phyloP scores from a whole-genome alignment of 2,329 filamentous ascomycete species.

The Fusarium setosum region DNA sequence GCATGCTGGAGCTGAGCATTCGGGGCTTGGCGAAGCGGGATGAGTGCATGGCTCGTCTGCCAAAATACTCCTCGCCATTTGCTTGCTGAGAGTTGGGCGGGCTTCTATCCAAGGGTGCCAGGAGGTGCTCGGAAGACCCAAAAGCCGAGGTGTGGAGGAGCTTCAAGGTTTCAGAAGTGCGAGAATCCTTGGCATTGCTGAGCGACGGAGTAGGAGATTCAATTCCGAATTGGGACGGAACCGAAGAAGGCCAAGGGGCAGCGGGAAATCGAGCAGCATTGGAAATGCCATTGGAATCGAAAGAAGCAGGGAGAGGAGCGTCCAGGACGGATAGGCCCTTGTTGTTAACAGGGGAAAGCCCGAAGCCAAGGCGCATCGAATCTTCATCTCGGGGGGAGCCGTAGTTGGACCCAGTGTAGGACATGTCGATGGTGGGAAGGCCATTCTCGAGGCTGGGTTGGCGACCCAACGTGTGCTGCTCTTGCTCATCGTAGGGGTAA shows the following conservation, averaged over 20 bases:
- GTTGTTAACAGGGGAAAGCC: constrained; percentile 79
- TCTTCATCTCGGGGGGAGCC: constrained; percentile 85
- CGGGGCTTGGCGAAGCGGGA: constrained; percentile 75
- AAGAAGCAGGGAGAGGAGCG: constrained; percentile 91
- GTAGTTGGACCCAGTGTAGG: constrained; percentile 71
- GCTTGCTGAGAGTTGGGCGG: constrained; percentile 64
- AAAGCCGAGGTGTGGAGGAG: constrained; percentile 75
- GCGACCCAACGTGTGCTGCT: constrained; percentile 57
- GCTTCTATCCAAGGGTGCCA: constrained; percentile 58
- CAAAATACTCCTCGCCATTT: constrained; percentile 69
- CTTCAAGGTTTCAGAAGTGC: constrained; percentile 73
- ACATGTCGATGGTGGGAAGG: constrained; percentile 69
- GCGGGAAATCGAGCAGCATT: constrained; percentile 83
- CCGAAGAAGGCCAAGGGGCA: constrained; percentile 90
- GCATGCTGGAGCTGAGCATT: constrained; percentile 75
- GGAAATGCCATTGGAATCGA: constrained; percentile 95
- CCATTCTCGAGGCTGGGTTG: constrained; percentile 66
- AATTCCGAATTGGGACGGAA: constrained; percentile 90
- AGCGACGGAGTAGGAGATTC: constrained; percentile 86
- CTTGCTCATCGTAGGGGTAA: constrained; percentile 55
- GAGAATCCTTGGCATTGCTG: constrained; percentile 68
- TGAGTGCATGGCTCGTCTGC: constrained; percentile 78
- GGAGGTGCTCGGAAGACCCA: constrained; percentile 74
- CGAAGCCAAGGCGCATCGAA: constrained; percentile 70
- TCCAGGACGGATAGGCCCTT: constrained; percentile 89